Evolutionary conservation across 805 yeast genomes (phyloP).

Genomic region (Ogataea paradorogensis): DNA sequence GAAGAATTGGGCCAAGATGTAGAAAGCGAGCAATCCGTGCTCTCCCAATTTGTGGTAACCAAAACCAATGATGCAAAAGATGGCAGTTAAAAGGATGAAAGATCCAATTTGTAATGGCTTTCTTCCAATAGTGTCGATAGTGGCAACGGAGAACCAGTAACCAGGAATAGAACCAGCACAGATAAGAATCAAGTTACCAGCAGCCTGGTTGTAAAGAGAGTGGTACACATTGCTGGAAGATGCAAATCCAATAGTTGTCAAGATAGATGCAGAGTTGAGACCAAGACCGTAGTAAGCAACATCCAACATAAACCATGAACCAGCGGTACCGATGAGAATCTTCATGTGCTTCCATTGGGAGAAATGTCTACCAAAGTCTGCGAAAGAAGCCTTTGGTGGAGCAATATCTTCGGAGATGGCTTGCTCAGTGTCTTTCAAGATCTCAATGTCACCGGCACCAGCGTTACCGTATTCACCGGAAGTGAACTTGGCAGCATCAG

Average conservation of each 20-base stretch:
- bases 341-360: conserved; percentile 84
- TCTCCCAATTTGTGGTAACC: conserved; percentile 70
- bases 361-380: conserved; percentile 72
- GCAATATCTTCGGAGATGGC: conserved; percentile 36
- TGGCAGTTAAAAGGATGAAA: conserved; percentile 63
- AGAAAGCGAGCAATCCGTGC: conserved; percentile 70
- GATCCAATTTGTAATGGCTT: conserved; percentile 78
- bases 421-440: conserved; percentile 46
- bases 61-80: conserved; percentile 81
- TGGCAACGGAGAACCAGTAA: conserved; percentile 81
- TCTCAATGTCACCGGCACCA: conserved; percentile 40
- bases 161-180: conserved; percentile 97
- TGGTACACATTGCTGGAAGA: conserved; percentile 66
- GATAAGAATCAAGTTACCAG: conserved; percentile 87
- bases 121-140: conserved; percentile 80
- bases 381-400: conserved; percentile 80
- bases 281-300: conserved; percentile 89
- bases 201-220: conserved; percentile 72
- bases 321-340: conserved; percentile 83
- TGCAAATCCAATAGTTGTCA: conserved; percentile 83
- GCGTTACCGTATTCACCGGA: conserved; percentile 54
- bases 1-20: conserved; percentile 82
- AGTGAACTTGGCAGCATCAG: conserved; percentile 50
- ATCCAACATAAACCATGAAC: conserved; percentile 88
- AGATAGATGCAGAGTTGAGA: conserved; percentile 75